phyloP scores from a whole-genome alignment of 2,329 filamentous ascomycete genomes.

The Xylaria arbuscula region DNA sequence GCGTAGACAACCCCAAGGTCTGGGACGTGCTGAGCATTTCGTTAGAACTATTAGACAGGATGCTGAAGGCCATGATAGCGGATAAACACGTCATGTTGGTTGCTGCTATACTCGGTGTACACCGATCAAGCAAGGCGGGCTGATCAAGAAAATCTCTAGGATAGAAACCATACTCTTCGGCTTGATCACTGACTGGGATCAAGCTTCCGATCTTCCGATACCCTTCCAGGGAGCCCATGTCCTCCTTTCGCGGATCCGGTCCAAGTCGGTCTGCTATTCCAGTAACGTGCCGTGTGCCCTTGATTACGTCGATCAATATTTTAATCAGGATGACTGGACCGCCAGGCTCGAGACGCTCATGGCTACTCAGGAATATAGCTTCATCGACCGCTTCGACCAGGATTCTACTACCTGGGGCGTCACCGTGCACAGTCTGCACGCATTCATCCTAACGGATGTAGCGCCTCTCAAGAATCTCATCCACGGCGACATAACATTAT shows the following conservation, averaged over 20 bases:
- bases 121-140: background rate
- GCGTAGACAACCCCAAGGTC: constrained; percentile 25
- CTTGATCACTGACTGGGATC: background rate
- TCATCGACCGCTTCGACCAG: background rate
- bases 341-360: constrained; percentile 4
- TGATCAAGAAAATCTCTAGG: constrained; percentile 1
- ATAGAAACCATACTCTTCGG: constrained; percentile 27
- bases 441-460: constrained; percentile 7
- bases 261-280: rapidly evolving
- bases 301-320: constrained; percentile 3
- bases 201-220: background rate
- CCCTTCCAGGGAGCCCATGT: background rate
- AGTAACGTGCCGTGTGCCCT: background rate
- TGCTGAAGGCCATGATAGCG: constrained; percentile 16
- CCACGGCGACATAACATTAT: constrained; percentile 2
- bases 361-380: background rate
- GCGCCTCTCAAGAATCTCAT: background rate
- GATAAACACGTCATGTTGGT: constrained; percentile 29
- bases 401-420: background rate
- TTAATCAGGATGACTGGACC: background rate
- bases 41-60: constrained; percentile 24
- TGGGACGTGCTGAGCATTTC: constrained; percentile 24
- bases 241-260: constrained; percentile 1
- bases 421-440: background rate
- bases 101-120: background rate